These are phyloP conservation scores for Coemansia sp. DNA, from an alignment of 192 early-diverging fungal species.

Conservation along the genomic window DNA sequence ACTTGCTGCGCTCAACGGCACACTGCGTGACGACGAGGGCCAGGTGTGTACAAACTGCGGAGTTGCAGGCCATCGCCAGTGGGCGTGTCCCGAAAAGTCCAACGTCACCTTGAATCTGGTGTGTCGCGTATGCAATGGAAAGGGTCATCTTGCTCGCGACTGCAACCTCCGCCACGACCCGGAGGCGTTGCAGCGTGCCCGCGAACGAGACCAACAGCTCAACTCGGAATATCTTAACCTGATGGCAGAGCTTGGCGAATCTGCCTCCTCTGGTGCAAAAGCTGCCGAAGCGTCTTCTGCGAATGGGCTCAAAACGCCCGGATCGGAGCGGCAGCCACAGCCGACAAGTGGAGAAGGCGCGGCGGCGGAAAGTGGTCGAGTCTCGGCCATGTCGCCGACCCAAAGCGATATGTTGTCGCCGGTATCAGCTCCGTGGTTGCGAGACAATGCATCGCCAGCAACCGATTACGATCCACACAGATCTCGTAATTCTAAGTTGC, in stretches of 20 bases:
- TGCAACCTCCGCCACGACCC: conserved; percentile 89
- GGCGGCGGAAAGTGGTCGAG: conserved; percentile 1
- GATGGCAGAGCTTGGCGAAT: conserved; percentile 92
- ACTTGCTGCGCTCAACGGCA: conserved; percentile 94
- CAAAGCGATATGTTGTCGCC: conserved; percentile 15
- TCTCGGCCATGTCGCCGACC: conserved; percentile 3
- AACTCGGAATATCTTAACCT: conserved; percentile 89
- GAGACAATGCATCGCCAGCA: conserved; percentile 17
- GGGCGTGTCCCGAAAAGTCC: conserved; percentile 85
- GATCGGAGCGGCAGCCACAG: neutral
- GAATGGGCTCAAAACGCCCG: neutral
- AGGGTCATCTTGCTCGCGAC: conserved; percentile 93
- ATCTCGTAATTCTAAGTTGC: neutral
- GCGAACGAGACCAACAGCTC: conserved; percentile 80
- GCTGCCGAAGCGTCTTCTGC: neutral
- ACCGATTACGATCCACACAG: conserved; percentile 7
- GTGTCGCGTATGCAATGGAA: conserved; percentile 87
- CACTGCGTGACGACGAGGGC: conserved; percentile 92
- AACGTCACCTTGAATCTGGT: conserved; percentile 86
- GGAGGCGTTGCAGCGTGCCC: conserved; percentile 66
- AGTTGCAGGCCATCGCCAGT: conserved; percentile 82
- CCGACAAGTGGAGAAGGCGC: neutral
- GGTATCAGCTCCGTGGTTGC: conserved; percentile 32
- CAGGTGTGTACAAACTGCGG: conserved; percentile 96
- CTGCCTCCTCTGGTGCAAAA: conserved; percentile 21